These are phyloP conservation scores for Pyronema domesticum DNA, from an alignment of 495 filamentous ascomycete species.

Conservation along the genomic window DNA sequence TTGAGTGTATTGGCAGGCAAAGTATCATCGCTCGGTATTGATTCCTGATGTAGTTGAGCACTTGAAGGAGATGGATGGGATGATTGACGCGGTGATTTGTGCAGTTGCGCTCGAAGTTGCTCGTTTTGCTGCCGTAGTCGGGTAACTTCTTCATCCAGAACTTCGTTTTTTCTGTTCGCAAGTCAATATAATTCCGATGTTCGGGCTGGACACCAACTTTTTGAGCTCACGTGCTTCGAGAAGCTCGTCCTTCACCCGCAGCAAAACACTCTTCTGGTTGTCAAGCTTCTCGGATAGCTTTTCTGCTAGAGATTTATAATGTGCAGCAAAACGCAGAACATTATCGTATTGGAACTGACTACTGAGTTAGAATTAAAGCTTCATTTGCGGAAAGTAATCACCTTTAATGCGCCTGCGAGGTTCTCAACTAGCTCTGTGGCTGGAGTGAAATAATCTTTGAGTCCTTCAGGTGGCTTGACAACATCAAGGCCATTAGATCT, in stretches of 20 bases:
- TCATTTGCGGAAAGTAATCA: neutral
- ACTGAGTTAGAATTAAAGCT: constrained; percentile 5
- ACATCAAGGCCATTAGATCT: neutral
- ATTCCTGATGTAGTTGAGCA: neutral
- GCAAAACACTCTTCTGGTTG: constrained; percentile 17
- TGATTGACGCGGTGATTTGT: neutral
- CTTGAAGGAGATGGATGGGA: neutral
- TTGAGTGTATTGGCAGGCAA: constrained; percentile 7
- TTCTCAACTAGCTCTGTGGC: constrained; percentile 19
- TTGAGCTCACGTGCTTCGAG: constrained; percentile 20
- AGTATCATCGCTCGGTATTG: neutral
- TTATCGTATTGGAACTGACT: constrained; percentile 18
- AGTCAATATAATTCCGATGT: constrained; percentile 1
- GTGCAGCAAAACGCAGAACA: constrained; percentile 13
- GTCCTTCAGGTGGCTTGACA: constrained; percentile 13
- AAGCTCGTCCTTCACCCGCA: constrained; percentile 21
- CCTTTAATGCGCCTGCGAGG: constrained; percentile 20
- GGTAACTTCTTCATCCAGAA: constrained; percentile 14
- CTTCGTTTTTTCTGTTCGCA: constrained; percentile 9
- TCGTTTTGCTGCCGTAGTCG: constrained; percentile 12
- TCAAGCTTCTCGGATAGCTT: constrained; percentile 16
- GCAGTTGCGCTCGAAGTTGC: constrained; percentile 7
- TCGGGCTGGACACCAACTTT: constrained; percentile 6
- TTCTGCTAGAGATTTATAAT: constrained; percentile 17
- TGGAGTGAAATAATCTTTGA: constrained; percentile 20